Percentiles rank a stretch among this genome's conserved stretches.
phyloP scores from a whole-genome alignment of 768 basidiomycete genomes.

The Dentipellis sp. region DNA sequence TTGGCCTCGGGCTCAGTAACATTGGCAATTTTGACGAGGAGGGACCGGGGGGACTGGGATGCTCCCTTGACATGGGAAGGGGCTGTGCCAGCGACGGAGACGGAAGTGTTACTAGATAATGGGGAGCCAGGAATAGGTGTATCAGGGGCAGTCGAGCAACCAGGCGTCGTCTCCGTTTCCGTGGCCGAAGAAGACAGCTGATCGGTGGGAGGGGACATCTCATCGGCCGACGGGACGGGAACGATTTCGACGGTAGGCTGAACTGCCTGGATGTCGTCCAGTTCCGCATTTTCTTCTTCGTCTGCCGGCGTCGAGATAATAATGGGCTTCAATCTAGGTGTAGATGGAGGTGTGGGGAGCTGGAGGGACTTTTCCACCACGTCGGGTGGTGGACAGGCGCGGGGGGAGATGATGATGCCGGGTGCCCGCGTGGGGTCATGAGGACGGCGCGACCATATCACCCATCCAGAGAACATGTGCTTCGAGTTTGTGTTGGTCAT shows the following conservation, averaged over 20 bases:
- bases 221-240: not conserved
- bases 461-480: constrained; percentile 30
- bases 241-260: not conserved
- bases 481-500: not conserved
- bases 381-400: constrained; percentile 50
- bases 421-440: constrained; percentile 54
- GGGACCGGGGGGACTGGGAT: not conserved
- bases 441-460: constrained; percentile 69
- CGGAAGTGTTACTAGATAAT: constrained; percentile 48
- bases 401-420: constrained; percentile 61
- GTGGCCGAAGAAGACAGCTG: constrained; percentile 38
- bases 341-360: constrained; percentile 36
- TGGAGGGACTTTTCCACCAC: constrained; percentile 48
- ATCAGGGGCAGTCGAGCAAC: constrained; percentile 35
- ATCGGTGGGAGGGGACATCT: constrained; percentile 15
- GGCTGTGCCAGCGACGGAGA: constrained; percentile 30
- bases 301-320: not conserved
- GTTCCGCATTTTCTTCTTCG: not conserved
- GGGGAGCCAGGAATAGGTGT: constrained; percentile 46
- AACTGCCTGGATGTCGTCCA: not conserved
- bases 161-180: constrained; percentile 22
- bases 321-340: constrained; percentile 13
- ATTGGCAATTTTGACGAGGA: not conserved
- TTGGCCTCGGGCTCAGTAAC: not conserved
- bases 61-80: constrained; percentile 18